Evolutionary conservation across 2,329 filamentous ascomycete genomes (phyloP).

Genomic region (Dothideomycetes sp.): DNA sequence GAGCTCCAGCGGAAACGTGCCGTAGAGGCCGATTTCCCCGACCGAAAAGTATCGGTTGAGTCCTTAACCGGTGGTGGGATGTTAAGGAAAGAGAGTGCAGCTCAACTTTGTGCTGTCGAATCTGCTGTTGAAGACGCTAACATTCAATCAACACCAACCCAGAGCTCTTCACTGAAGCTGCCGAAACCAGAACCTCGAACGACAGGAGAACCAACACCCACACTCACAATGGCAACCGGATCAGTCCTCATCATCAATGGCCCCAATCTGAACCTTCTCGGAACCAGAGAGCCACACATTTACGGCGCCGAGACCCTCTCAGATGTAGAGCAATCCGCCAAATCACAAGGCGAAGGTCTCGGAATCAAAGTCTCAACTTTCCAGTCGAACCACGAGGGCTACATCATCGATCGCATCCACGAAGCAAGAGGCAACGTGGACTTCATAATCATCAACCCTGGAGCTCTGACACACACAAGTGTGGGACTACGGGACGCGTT

Average conservation of each 20-base stretch:
- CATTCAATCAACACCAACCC: no score
- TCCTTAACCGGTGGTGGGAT: neutral
- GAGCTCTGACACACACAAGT: slow-evolving; percentile 64
- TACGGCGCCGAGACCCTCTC: slow-evolving; percentile 60
- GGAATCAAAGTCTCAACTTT: slow-evolving; percentile 46
- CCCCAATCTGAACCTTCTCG: slow-evolving; percentile 74
- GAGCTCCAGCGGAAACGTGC: neutral
- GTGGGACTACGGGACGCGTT: slow-evolving; percentile 67
- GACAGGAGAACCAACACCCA: neutral
- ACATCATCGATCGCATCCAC: slow-evolving; percentile 63
- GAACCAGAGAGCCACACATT: slow-evolving; percentile 60
- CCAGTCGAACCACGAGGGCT: slow-evolving; percentile 71
- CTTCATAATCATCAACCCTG: slow-evolving; percentile 65
- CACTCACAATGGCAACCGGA: slow-evolving; percentile 16
- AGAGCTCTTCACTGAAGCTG: no score
- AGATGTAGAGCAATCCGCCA: slow-evolving; percentile 44
- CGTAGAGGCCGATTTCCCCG: neutral
- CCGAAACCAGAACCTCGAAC: neutral
- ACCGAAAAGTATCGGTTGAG: neutral
- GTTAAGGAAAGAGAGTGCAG: neutral
- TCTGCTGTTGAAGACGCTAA: no score
- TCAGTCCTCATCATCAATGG: slow-evolving; percentile 65
- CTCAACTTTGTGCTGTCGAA: no score
- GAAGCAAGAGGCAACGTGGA: slow-evolving; percentile 48
- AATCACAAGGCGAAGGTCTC: slow-evolving; percentile 38